A percentile compares a stretch with the other conserved stretches of the same genome.
These are phyloP conservation scores for Aotearoamyces nothofagi DNA, from an alignment of 2,329 filamentous ascomycete genomes.

Conservation along the genomic window DNA sequence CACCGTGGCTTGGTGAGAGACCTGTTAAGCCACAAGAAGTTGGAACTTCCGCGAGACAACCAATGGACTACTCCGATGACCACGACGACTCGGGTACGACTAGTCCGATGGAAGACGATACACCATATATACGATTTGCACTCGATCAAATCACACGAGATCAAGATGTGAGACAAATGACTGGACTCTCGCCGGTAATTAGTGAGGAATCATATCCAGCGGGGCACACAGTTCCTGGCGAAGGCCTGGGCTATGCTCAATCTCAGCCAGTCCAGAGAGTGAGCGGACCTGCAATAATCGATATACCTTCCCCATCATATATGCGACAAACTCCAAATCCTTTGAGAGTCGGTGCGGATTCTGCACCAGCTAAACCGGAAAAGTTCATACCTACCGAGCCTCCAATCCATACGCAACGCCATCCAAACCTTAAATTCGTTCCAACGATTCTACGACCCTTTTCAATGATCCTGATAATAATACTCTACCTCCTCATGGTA, in stretches of 20 bases:
- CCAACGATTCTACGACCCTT: constrained; percentile 55
- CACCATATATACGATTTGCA: constrained; percentile 78
- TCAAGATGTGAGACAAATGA: constrained; percentile 42
- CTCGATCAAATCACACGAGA: constrained; percentile 73
- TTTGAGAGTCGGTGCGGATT: no score
- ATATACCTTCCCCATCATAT: no score
- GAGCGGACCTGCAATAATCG: no score
- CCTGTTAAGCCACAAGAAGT: constrained; percentile 12
- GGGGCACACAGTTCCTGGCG: constrained; percentile 31
- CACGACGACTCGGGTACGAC: constrained; percentile 26
- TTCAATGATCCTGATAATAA: constrained; percentile 43
- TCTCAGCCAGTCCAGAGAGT: no score
- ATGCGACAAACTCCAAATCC: no score
- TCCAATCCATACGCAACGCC: neutral
- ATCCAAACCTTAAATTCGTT: constrained; percentile 46
- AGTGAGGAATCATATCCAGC: constrained; percentile 29
- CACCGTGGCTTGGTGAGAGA: constrained; percentile 16
- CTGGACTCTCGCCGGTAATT: no score
- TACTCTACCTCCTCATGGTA: constrained; percentile 54
- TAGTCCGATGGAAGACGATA: constrained; percentile 71
- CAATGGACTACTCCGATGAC: constrained; percentile 10
- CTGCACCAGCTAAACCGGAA: no score
- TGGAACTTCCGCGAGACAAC: constrained; percentile 8
- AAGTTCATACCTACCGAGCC: no score
- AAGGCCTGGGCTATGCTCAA: constrained; percentile 29